A percentile compares a stretch with the other conserved stretches of the same genome.
These are phyloP conservation scores for Coniochaeta ligniaria DNA, from an alignment of 2,329 filamentous ascomycete genomes.

Conservation along the genomic window DNA sequence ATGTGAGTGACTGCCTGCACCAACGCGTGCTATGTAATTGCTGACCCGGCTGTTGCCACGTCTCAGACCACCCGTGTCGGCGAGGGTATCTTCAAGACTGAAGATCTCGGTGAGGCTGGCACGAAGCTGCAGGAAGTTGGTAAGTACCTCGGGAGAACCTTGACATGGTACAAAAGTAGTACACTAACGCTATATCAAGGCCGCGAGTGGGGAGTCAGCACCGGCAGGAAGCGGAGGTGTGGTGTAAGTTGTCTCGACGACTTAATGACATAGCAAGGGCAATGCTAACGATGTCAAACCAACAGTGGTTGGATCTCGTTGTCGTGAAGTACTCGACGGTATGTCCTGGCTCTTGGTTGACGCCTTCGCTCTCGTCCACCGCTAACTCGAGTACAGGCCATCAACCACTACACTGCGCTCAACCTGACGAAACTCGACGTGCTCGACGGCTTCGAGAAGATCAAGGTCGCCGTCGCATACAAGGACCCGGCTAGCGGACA, in stretches of 20 bases:
- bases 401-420: slow-evolving; percentile 61
- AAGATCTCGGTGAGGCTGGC: slow-evolving; percentile 39
- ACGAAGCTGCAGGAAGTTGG: slow-evolving; percentile 40
- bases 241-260: slow-evolving; percentile 27
- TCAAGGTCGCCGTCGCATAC: slow-evolving; percentile 58
- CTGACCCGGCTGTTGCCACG: background rate
- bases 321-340: slow-evolving; percentile 54
- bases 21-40: background rate
- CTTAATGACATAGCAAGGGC: background rate
- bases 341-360: background rate
- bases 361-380: background rate
- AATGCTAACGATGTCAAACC: slow-evolving; percentile 3
- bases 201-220: slow-evolving; percentile 30
- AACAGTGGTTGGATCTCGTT: slow-evolving; percentile 48
- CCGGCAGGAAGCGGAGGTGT: slow-evolving; percentile 53
- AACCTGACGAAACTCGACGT: slow-evolving; percentile 61
- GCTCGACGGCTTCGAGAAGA: slow-evolving; percentile 64
- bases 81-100: slow-evolving; percentile 60
- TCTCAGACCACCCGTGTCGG: slow-evolving; percentile 52
- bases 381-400: slow-evolving; percentile 18
- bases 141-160: slow-evolving; percentile 21
- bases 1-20: slow-evolving; percentile 21
- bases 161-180: background rate
- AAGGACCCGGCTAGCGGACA: slow-evolving; percentile 21
- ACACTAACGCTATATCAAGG: background rate